These are phyloP conservation scores for Leishmania braziliensis DNA, from an alignment of 208 protist genomes.

Conservation along the genomic window DNA sequence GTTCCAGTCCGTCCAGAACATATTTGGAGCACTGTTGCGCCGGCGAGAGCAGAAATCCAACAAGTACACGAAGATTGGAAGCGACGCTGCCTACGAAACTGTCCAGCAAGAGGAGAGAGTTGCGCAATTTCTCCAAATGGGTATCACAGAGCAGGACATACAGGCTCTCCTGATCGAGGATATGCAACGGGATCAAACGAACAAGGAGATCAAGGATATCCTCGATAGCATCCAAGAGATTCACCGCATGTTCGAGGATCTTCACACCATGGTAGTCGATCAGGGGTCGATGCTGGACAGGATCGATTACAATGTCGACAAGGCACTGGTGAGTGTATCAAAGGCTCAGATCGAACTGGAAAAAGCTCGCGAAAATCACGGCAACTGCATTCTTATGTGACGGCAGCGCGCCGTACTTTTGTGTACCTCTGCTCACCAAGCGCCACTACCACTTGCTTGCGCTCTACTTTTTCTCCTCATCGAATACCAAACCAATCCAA, in stretches of 20 bases:
- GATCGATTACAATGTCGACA: slow-evolving; percentile 91
- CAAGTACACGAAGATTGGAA: slow-evolving; percentile 67
- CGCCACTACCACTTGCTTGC: neutral
- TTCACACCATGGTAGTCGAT: slow-evolving; percentile 76
- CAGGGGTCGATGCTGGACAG: slow-evolving; percentile 92
- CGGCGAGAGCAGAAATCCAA: slow-evolving; percentile 50
- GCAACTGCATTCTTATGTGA: slow-evolving; percentile 61
- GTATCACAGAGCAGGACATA: slow-evolving; percentile 83
- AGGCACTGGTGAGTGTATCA: slow-evolving; percentile 49
- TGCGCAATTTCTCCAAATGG: slow-evolving; percentile 73
- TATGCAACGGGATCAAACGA: slow-evolving; percentile 53
- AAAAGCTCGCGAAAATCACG: slow-evolving; percentile 79
- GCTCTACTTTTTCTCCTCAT: neutral
- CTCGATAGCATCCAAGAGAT: slow-evolving; percentile 84
- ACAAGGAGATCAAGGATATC: slow-evolving; percentile 81
- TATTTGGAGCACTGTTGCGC: slow-evolving; percentile 54
- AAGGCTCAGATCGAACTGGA: slow-evolving; percentile 74
- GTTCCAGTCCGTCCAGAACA: slow-evolving; percentile 65
- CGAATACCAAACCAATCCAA: neutral
- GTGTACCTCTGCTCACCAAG: slow-evolving; percentile 2
- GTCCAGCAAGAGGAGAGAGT: slow-evolving; percentile 65
- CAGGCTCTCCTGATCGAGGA: slow-evolving; percentile 75
- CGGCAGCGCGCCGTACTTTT: neutral
- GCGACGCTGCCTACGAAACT: slow-evolving; percentile 49
- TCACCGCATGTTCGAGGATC: slow-evolving; percentile 82